These are phyloP conservation scores for Syzygium oleosum DNA, from an alignment of 345 rosid species.

Conservation along the genomic window DNA sequence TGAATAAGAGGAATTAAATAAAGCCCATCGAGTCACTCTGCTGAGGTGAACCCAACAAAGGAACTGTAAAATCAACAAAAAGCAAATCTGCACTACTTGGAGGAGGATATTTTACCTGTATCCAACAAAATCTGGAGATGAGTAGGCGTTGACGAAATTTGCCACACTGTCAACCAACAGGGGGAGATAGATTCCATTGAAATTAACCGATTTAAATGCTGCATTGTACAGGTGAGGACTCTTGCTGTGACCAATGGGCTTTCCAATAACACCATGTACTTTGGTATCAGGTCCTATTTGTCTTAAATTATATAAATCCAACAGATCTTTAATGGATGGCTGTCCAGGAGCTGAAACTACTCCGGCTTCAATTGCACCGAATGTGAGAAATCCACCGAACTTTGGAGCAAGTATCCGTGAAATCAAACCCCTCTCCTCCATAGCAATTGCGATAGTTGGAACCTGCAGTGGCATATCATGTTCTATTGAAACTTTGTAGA, in stretches of 20 bases:
- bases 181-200: conserved; percentile 50
- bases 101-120: conserved; percentile 31
- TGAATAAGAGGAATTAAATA: neutral
- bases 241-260: conserved; percentile 61
- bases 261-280: conserved; percentile 61
- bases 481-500: conserved; percentile 1
- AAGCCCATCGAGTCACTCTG: neutral
- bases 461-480: conserved; percentile 22
- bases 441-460: conserved; percentile 46
- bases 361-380: conserved; percentile 43
- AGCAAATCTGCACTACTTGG: neutral
- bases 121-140: conserved; percentile 46
- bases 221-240: conserved; percentile 49
- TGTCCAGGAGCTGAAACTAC: conserved; percentile 51
- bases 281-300: conserved; percentile 45
- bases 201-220: conserved; percentile 37
- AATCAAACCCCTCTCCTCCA: conserved; percentile 57
- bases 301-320: conserved; percentile 46
- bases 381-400: conserved; percentile 53
- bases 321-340: conserved; percentile 39
- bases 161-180: conserved; percentile 44
- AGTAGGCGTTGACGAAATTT: conserved; percentile 30
- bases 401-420: conserved; percentile 51
- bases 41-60: neutral
- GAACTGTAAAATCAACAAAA: neutral